Evolutionary conservation across 148 eudicot species (phyloP), one percentile per base, ranked within the genome.

Genomic region (Fagopyrum homotropicum): DNA sequence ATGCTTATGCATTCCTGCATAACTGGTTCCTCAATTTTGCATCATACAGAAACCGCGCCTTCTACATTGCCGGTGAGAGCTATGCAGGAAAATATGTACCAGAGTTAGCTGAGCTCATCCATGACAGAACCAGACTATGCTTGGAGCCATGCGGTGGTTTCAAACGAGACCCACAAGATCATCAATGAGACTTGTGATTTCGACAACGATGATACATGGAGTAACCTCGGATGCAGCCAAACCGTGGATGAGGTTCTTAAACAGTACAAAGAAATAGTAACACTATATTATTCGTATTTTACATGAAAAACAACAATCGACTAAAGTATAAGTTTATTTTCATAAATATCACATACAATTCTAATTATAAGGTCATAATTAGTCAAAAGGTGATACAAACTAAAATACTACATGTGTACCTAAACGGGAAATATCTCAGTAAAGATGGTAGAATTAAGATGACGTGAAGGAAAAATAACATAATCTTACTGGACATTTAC

Each of bases 1-100:
- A 93, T 85, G 86, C 95, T 60, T 89, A 91, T 74, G 72, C 85
- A 54, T 93, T 93, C 84, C 86, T 93, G 69, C 85, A 88, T 22
- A 87, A 87, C n/a, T 93, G 98, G 98, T 87, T 89, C 79, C 66
- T 85, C 86, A 88, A 89, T 83, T 93, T 88, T 73, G 97, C 97
- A 46, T 80, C 91, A 9, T 93, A 85, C 48, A 82, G 84, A 76
- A 77, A 72, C 0, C 81, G 87, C 22, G 26, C 72, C 15, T 89
- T 93, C 76, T 93, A 91, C 79, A 81, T 93, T 70, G 97, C 97
- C 2, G 98, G 98, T 52, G 98, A 93, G 82, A 93, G 98, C 82
- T 93, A 93, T 74, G 98, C 98, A 79, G 98, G 98, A 72, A 93
- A 93, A 83, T 93, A 93, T 82, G 85, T 93, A 5, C 98, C 98